Evolutionary conservation across 163 green algal species (phyloP).

Genomic region (Chloromonas sp.): DNA sequence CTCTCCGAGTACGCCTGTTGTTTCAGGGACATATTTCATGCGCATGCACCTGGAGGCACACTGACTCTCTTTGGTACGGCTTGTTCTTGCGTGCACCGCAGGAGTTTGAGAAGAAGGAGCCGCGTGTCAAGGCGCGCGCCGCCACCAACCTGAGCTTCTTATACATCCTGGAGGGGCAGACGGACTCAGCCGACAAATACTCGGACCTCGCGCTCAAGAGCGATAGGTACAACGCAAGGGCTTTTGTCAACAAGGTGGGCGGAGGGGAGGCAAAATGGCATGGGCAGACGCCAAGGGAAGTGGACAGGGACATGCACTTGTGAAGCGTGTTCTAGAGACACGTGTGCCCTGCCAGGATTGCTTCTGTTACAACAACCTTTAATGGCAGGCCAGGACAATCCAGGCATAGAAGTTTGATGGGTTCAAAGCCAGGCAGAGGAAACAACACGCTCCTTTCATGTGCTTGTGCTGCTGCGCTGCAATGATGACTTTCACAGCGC

Average conservation of each 20-base stretch:
- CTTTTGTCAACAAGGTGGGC: constrained; percentile 58
- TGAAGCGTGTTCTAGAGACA: background rate
- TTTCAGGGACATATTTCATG: too few species aligned
- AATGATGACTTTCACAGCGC: background rate
- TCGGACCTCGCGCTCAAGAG: constrained; percentile 61
- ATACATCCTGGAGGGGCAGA: constrained; percentile 68
- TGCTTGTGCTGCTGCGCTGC: background rate
- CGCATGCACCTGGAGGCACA: too few species aligned
- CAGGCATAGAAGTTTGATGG: background rate
- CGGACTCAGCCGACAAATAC: constrained; percentile 61
- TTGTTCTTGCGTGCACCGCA: constrained; percentile 10
- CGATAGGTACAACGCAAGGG: constrained; percentile 56
- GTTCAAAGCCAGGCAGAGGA: background rate
- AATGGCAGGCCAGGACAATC: background rate
- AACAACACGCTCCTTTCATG: too few species aligned
- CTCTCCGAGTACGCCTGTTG: too few species aligned
- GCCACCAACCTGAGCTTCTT: constrained; percentile 80
- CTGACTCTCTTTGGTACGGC: too few species aligned
- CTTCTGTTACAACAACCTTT: background rate
- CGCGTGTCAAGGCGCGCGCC: constrained; percentile 58
- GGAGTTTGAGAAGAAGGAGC: constrained; percentile 70
- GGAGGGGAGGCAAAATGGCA: background rate
- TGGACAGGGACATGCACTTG: background rate
- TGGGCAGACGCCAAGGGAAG: background rate
- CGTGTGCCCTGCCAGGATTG: background rate